Percentiles rank a stretch among this genome's conserved stretches.
These are phyloP conservation scores for Citrus mangshanensis DNA, from an alignment of 345 rosid species.

Conservation along the genomic window DNA sequence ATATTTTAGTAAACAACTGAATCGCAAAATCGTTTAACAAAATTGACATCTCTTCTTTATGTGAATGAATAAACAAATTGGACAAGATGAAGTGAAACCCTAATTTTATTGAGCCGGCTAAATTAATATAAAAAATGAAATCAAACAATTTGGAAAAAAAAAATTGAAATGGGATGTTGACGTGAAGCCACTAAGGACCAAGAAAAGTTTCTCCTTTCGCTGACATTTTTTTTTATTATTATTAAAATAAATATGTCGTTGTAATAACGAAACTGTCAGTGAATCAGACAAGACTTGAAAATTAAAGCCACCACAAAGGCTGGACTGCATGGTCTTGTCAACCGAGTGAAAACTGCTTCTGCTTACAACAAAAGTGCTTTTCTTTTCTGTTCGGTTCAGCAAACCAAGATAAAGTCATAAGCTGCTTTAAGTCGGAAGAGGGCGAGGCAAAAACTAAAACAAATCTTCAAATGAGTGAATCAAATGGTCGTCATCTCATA, in stretches of 20 bases:
- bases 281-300: background rate
- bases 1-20: background rate
- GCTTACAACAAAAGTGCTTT: background rate
- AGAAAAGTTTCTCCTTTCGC: background rate
- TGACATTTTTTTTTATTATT: background rate
- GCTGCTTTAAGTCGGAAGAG: no score
- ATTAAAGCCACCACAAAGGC: background rate
- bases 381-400: no score
- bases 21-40: background rate
- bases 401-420: no score
- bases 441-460: no score
- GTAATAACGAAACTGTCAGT: slow-evolving; percentile 6
- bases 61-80: background rate
- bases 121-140: background rate
- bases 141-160: background rate
- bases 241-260: background rate
- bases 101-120: background rate
- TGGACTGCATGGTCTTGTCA: background rate
- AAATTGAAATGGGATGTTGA: background rate
- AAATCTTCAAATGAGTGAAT: no score
- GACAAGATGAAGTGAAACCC: background rate
- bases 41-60: background rate
- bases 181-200: no score
- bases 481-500: no score
- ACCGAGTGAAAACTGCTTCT: background rate